These are phyloP conservation scores for Allium sativum DNA, from an alignment of 106 monocot species.

Conservation along the genomic window DNA sequence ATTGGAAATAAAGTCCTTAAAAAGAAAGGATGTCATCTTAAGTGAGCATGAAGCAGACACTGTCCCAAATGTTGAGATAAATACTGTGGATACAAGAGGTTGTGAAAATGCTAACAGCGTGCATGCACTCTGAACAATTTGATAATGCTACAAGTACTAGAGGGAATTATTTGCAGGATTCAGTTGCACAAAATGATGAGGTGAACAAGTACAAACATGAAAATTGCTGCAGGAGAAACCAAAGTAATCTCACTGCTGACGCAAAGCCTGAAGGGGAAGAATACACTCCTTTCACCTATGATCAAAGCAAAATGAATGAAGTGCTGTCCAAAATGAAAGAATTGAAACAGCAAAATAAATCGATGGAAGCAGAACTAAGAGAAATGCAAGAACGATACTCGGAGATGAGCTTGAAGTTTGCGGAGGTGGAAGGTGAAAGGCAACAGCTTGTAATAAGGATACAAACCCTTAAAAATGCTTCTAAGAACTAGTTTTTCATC, in stretches of 20 bases:
- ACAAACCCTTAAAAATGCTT: constrained; percentile 68
- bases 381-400: constrained; percentile 94
- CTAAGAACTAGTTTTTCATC: constrained; percentile 35
- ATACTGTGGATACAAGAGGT: no score
- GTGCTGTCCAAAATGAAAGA: constrained; percentile 25
- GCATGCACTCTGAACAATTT: no score
- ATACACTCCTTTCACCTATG: constrained; percentile 5
- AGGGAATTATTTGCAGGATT: no score
- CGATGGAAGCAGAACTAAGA: constrained; percentile 73
- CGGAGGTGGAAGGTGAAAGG: constrained; percentile 90
- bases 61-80: constrained; percentile 19
- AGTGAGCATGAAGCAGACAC: constrained; percentile 23
- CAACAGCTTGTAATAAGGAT: constrained; percentile 86
- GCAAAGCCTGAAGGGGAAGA: constrained; percentile 5
- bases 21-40: constrained; percentile 20
- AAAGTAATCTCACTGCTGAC: constrained; percentile 16
- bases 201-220: no score
- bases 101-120: no score
- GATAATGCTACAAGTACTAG: no score
- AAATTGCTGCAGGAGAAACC: background rate
- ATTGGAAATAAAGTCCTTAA: constrained; percentile 41
- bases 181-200: no score
- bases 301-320: constrained; percentile 14
- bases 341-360: constrained; percentile 48
- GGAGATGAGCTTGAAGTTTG: constrained; percentile 84